A percentile compares a stretch with the other conserved stretches of the same genome.
These are phyloP conservation scores for Malania oleifera DNA, from an alignment of 164 flowering plant species.

Conservation along the genomic window DNA sequence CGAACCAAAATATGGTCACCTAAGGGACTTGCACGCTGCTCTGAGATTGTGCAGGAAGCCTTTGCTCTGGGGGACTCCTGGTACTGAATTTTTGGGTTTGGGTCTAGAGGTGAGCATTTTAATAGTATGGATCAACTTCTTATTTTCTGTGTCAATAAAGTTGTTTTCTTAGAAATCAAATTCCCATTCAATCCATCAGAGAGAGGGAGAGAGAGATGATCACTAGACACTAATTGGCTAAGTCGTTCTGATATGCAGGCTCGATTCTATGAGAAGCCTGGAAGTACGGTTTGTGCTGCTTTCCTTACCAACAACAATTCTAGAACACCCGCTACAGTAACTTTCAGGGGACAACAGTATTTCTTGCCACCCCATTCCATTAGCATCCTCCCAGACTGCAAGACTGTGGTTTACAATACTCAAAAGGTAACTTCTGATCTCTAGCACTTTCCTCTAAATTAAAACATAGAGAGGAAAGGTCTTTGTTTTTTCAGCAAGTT, in stretches of 20 bases:
- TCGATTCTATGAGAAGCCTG: slow-evolving; percentile 34
- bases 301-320: slow-evolving; percentile 68
- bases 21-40: slow-evolving; percentile 77
- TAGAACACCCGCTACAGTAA: slow-evolving; percentile 23
- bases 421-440: slow-evolving; percentile 36
- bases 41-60: slow-evolving; percentile 64
- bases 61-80: slow-evolving; percentile 49
- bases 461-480: too few relatives aligned
- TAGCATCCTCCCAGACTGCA: slow-evolving; percentile 95
- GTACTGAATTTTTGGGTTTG: slow-evolving; percentile 20
- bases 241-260: slow-evolving; percentile 33
- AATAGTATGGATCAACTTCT: neutral
- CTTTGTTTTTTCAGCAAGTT: too few relatives aligned
- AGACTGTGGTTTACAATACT: slow-evolving; percentile 83
- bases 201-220: neutral
- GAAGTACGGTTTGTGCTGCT: slow-evolving; percentile 56
- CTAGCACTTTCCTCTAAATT: too few relatives aligned
- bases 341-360: slow-evolving; percentile 50
- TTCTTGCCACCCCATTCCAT: slow-evolving; percentile 68
- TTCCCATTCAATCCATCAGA: neutral
- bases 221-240: neutral
- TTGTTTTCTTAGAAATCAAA: neutral
- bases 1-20: slow-evolving; percentile 85
- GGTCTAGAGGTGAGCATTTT: slow-evolving; percentile 44
- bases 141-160: neutral